phyloP scores from a whole-genome alignment of 495 filamentous ascomycete genomes.

The Neurospora sp. region DNA sequence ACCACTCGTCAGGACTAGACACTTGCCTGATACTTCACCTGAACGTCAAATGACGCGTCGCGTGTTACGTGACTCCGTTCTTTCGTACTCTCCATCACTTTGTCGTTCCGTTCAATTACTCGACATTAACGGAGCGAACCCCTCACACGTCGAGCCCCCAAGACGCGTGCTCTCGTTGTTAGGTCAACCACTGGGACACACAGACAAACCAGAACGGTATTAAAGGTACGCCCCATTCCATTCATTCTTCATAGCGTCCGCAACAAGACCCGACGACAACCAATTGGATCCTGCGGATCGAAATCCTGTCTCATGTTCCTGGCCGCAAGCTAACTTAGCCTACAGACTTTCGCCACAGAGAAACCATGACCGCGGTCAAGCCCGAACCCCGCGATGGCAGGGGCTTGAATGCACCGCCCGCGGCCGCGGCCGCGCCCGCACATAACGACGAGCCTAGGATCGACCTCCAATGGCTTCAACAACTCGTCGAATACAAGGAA shows the following conservation, averaged over 20 bases:
- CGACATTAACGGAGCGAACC: not conserved
- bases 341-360: not conserved
- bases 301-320: not conserved
- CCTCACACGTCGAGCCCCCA: not conserved
- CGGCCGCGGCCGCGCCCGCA: not conserved
- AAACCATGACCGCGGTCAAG: not conserved
- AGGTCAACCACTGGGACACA: not conserved
- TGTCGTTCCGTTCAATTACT: not conserved
- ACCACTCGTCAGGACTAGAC: not conserved
- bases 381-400: not conserved
- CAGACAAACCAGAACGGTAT: not conserved
- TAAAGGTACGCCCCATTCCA: not conserved
- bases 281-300: not conserved
- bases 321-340: not conserved
- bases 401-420: not conserved
- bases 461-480: constrained; percentile 10
- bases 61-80: not conserved
- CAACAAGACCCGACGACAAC: not conserved
- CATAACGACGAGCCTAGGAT: not conserved
- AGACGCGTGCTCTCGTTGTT: not conserved
- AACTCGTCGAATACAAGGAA: constrained; percentile 2
- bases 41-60: not conserved
- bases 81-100: not conserved
- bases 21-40: not conserved
- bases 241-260: not conserved